phyloP scores from a whole-genome alignment of 164 flowering plant species.

The Paratinospora sagittata region DNA sequence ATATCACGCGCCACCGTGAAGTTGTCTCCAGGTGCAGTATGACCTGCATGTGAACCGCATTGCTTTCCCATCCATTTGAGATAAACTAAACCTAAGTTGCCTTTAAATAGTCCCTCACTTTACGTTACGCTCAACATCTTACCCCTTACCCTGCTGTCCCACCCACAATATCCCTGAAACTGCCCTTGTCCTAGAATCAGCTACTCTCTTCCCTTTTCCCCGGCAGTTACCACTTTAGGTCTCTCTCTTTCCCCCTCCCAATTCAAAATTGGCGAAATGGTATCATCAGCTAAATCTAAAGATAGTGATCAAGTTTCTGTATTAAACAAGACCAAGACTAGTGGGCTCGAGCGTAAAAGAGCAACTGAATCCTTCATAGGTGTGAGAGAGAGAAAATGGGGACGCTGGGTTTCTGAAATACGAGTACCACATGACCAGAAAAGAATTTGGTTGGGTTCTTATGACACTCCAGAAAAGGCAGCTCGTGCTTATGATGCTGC shows the following conservation, averaged over 20 bases:
- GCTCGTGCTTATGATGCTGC: constrained; percentile 45
- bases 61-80: background rate
- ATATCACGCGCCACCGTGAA: constrained; percentile 5
- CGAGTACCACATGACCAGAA: constrained; percentile 30
- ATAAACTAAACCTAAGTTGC: background rate
- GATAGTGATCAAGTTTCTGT: background rate
- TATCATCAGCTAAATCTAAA: background rate
- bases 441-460: constrained; percentile 47
- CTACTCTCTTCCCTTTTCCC: background rate
- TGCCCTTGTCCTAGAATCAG: background rate
- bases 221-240: background rate
- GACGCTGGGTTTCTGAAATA: constrained; percentile 40
- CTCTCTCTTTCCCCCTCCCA: background rate
- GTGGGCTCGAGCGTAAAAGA: background rate
- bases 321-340: background rate
- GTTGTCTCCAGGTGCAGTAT: background rate
- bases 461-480: constrained; percentile 37
- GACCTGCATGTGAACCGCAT: constrained; percentile 4
- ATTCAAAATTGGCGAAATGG: background rate
- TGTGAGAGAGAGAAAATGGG: constrained; percentile 38
- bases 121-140: background rate
- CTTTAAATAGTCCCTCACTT: constrained; percentile 1
- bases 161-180: background rate
- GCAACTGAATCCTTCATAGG: constrained; percentile 21
- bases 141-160: background rate